Percentiles rank a stretch among this genome's conserved stretches.
Evolutionary conservation across 2,329 filamentous ascomycete genomes (phyloP).

Genomic region (Fusarium caatingaense): DNA sequence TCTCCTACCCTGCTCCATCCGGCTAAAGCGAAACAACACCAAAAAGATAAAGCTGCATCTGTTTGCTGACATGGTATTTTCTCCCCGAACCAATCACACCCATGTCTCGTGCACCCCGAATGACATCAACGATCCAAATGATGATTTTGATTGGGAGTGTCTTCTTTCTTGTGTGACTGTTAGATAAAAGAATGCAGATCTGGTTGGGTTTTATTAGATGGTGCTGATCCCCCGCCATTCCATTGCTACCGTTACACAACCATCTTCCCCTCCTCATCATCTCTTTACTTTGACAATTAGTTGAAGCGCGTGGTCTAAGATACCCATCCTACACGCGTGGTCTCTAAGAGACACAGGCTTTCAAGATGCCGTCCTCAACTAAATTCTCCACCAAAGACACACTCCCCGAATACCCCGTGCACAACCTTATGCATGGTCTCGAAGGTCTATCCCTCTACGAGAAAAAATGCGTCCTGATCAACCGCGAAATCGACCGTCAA

Average conservation of each 20-base stretch:
- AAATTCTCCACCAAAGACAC: neutral
- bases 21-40: neutral
- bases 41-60: neutral
- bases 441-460: constrained; percentile 49
- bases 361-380: neutral
- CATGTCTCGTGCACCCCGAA: neutral
- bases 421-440: constrained; percentile 13
- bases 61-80: constrained; percentile 2
- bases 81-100: neutral
- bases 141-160: neutral
- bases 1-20: neutral
- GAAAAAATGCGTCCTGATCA: constrained; percentile 52
- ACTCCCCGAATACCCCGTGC: neutral
- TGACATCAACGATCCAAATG: constrained; percentile 3
- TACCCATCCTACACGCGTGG: too few relatives aligned
- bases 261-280: neutral
- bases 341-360: too few relatives aligned
- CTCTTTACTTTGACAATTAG: neutral
- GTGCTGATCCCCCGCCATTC: constrained; percentile 1
- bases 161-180: neutral
- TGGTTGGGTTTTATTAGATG: neutral
- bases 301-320: neutral
- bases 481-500: constrained; percentile 61
- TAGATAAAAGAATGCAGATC: neutral
- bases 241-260: neutral